Conservation (phyloP, 805 yeast species). For the Candida nonsorbophila region DNA sequence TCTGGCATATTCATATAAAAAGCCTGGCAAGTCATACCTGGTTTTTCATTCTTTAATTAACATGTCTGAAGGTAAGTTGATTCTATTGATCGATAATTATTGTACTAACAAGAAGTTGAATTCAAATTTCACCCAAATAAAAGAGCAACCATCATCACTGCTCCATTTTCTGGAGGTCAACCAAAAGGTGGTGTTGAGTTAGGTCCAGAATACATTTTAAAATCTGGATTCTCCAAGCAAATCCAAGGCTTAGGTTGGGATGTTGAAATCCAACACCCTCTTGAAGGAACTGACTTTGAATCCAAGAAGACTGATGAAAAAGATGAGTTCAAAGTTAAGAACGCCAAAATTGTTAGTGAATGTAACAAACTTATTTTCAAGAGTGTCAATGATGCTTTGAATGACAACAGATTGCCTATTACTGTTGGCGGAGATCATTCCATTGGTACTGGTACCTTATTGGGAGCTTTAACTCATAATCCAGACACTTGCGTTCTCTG, state of each 20-base stretch:
- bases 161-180: constrained; percentile 96
- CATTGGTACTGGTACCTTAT: constrained; percentile 87
- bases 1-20: no score
- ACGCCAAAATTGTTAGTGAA: constrained; percentile 72
- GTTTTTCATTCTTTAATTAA: no score
- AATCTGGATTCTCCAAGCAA: constrained; percentile 64
- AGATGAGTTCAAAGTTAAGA: constrained; percentile 53
- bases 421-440: constrained; percentile 97
- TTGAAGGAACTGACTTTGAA: constrained; percentile 44
- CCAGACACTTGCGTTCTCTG: constrained; percentile 90
- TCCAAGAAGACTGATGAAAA: constrained; percentile 38
- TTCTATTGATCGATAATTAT: background rate
- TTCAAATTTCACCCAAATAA: constrained; percentile 53
- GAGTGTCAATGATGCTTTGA: constrained; percentile 49
- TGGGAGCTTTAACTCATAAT: constrained; percentile 70
- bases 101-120: constrained; percentile 16
- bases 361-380: constrained; percentile 62
- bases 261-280: constrained; percentile 47
- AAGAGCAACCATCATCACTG: constrained; percentile 67
- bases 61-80: constrained; percentile 4
- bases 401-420: constrained; percentile 54
- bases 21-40: no score
- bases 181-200: constrained; percentile 89
- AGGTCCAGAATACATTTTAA: constrained; percentile 80
- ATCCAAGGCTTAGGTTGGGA: constrained; percentile 71